phyloP scores from a whole-genome alignment of 192 early-diverging fungal genomes.

The Rhizophagus prolifer region DNA sequence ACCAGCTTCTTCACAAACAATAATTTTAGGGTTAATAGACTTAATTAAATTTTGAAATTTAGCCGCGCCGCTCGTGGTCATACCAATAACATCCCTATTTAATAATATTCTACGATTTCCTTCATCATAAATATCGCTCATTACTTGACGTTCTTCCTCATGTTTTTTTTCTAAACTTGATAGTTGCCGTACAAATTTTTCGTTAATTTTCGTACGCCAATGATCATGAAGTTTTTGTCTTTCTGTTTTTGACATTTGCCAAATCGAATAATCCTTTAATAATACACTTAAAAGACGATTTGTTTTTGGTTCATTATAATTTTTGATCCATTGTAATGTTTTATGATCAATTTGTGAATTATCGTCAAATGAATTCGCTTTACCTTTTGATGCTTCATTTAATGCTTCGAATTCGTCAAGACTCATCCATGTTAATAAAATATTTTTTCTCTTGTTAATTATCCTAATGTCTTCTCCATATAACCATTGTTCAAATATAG shows the following conservation, averaged over 20 bases:
- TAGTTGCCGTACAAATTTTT: constrained; percentile 33
- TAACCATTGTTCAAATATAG: not conserved
- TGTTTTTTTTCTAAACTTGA: not conserved
- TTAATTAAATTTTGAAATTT: constrained; percentile 37
- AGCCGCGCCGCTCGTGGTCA: constrained; percentile 63
- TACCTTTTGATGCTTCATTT: too few relatives aligned
- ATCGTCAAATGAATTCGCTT: not conserved
- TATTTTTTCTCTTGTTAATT: not conserved
- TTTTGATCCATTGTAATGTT: not conserved
- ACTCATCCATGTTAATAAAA: not conserved
- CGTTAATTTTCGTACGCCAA: constrained; percentile 38
- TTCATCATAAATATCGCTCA: constrained; percentile 40
- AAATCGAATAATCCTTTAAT: constrained; percentile 36
- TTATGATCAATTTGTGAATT: not conserved
- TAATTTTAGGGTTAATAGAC: constrained; percentile 46
- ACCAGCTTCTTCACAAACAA: constrained; percentile 61
- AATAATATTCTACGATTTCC: constrained; percentile 32
- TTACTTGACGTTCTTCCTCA: not conserved
- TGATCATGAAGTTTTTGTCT: constrained; percentile 37
- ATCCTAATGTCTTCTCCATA: not conserved
- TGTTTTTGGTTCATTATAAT: not conserved
- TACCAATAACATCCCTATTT: constrained; percentile 47
- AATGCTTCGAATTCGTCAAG: too few relatives aligned
- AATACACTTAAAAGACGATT: not conserved
- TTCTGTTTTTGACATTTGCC: constrained; percentile 50